phyloP scores from a whole-genome alignment of 2,329 filamentous ascomycete genomes.

The Colletotrichum costaricense region DNA sequence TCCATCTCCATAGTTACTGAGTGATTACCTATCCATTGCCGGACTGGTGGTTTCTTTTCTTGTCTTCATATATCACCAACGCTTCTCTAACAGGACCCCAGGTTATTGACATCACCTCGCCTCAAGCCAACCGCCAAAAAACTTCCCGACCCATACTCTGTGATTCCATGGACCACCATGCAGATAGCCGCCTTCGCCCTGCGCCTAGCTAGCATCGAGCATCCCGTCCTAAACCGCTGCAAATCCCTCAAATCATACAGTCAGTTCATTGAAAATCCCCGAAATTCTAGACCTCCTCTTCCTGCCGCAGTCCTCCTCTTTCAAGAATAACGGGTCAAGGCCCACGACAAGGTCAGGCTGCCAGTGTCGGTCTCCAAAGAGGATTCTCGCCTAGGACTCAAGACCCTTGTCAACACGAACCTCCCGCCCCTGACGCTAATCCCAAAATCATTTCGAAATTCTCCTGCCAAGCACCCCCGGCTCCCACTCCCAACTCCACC shows the following conservation, averaged over 20 bases:
- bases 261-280: slow-evolving; percentile 16
- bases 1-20: no score
- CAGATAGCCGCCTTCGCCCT: slow-evolving; percentile 13
- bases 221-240: background rate
- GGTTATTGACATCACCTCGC: slow-evolving; percentile 18
- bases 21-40: background rate
- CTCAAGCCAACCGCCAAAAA: background rate
- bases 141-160: slow-evolving; percentile 8
- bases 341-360: background rate
- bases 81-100: background rate
- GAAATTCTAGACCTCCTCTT: slow-evolving; percentile 18
- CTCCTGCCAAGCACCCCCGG: slow-evolving; percentile 3
- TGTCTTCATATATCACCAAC: slow-evolving; percentile 6
- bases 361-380: background rate
- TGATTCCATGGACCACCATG: slow-evolving; percentile 6
- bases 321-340: background rate
- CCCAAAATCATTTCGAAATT: slow-evolving; percentile 5
- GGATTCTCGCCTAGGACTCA: background rate
- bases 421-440: slow-evolving; percentile 17
- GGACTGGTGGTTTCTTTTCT: background rate
- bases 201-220: background rate
- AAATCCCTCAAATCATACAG: background rate
- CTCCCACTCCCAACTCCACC: slow-evolving; percentile 10
- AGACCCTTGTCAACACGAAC: slow-evolving; percentile 1
- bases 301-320: background rate